These are phyloP conservation scores for Pyrrhoderma lamaoense DNA, from an alignment of 1,284 basidiomycete species.

Conservation along the genomic window DNA sequence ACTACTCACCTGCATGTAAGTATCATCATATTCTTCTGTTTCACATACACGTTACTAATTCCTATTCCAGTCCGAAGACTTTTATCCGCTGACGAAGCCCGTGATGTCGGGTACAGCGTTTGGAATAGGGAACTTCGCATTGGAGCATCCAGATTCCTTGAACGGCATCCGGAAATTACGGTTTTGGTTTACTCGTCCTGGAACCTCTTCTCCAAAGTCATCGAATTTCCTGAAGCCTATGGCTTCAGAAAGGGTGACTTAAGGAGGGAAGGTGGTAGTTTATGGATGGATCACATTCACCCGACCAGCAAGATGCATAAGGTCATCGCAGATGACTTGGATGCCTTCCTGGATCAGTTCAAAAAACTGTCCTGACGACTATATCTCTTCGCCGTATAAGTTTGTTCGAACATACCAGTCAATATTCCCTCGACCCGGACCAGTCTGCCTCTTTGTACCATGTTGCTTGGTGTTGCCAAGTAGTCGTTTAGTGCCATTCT, in stretches of 20 bases:
- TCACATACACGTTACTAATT: not conserved
- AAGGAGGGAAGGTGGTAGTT: slow-evolving; percentile 28
- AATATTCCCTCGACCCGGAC: too few species aligned
- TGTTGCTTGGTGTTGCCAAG: too few species aligned
- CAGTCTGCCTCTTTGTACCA: too few species aligned
- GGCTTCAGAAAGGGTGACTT: slow-evolving; percentile 34
- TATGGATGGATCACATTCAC: slow-evolving; percentile 50
- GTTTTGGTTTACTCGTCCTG: slow-evolving; percentile 44
- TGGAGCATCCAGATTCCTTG: slow-evolving; percentile 30
- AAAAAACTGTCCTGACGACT: too few species aligned
- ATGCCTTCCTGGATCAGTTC: slow-evolving; percentile 29
- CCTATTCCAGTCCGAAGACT: not conserved
- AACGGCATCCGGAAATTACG: slow-evolving; percentile 36
- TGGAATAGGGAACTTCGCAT: slow-evolving; percentile 41
- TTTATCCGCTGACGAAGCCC: slow-evolving; percentile 12
- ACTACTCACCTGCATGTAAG: slow-evolving; percentile 40
- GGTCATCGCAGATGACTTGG: slow-evolving; percentile 33
- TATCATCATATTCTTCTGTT: not conserved
- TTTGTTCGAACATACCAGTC: too few species aligned
- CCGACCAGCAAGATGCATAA: slow-evolving; percentile 40
- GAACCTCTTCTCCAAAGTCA: slow-evolving; percentile 37
- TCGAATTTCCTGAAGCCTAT: slow-evolving; percentile 37
- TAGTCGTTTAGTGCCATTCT: too few species aligned
- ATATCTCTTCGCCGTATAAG: too few species aligned
- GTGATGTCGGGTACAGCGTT: slow-evolving; percentile 21